Conservation (phyloP, 192 early-diverging fungal species). For the Mortierella alpina region DNA sequence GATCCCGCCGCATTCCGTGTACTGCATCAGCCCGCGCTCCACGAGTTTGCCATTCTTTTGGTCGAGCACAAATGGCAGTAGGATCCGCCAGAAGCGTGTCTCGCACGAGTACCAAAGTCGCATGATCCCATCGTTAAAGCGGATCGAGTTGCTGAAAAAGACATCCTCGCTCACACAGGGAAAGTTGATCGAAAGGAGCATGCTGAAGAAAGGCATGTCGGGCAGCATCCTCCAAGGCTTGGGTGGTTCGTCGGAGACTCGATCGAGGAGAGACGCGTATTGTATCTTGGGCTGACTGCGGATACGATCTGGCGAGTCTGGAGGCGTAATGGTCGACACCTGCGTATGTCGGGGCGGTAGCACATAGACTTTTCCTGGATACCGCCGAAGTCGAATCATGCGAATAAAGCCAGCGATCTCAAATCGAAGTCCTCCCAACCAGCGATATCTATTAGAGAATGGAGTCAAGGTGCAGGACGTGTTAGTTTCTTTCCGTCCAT, state of each 20-base stretch:
- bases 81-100: conserved; percentile 26
- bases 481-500: background rate
- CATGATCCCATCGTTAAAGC: conserved; percentile 50
- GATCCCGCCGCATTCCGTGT: conserved; percentile 32
- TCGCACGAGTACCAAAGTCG: conserved; percentile 43
- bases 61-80: conserved; percentile 43
- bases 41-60: conserved; percentile 33
- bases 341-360: conserved; percentile 24
- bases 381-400: conserved; percentile 38
- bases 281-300: background rate
- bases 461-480: background rate
- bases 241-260: conserved; percentile 5
- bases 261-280: conserved; percentile 9
- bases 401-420: conserved; percentile 48
- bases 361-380: conserved; percentile 43
- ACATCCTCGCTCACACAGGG: conserved; percentile 16
- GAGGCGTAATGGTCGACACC: background rate
- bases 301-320: background rate
- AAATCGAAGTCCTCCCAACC: conserved; percentile 43
- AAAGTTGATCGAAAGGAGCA: conserved; percentile 23
- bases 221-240: conserved; percentile 30
- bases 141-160: conserved; percentile 26
- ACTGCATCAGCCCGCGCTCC: conserved; percentile 32
- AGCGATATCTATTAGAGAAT: conserved; percentile 30
- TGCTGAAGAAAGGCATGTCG: conserved; percentile 40